Base-by-base conservation (phyloP, 1,139 yeast genomes). In the Arxiozyma heterogenica region DNA sequence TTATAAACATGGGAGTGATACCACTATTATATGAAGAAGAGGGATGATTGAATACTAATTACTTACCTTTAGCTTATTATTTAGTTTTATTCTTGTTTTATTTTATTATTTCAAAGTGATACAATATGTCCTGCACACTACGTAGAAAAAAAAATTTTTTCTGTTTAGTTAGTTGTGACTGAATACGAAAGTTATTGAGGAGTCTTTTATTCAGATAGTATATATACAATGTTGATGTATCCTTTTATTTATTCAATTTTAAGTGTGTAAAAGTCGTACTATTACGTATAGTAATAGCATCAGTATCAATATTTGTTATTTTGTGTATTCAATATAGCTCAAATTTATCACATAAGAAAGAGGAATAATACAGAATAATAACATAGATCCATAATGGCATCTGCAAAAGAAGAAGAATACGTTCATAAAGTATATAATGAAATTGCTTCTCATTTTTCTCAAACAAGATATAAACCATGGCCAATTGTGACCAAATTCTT, bases 381-480 rank as follows among this genome's bases (percentile, higher is more conserved):
- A 41, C 9, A 21, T 4, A n/a, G 23, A 47, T 5, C 27, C 21
- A 18, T 34, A 21, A 77, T 52, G 65, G 84, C 90, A 1, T 74
- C 72, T 34, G 64, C 66, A 11, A 86, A 83, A 66, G 98, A 93
- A 66, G 81, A 84, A 52, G 77, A 78, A 54, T 86, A 80, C 64
- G 98, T 93, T 1, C 98, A 93, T 69, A 79, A 80, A 22, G 96
- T 94, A 2, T 93, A 93, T 72, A 87, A 93, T 64, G 87, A 87
- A 58, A 93, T 93, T 43, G 98, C 98, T 0, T 65, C 83, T 15
- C 98, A 94, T 68, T 93, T 93, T 68, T 90, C 98, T 2, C 84
- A 85, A 61, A 93, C 98, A 0, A 73, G 98, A 45, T 93, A 90
- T 71, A 91, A 88, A 73, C 98, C 98, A 30, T 93, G 98, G 98